Percentiles rank a stretch among this genome's conserved stretches.
Conservation (phyloP, 306 rosid genomes). For the Quercus gilva region DNA sequence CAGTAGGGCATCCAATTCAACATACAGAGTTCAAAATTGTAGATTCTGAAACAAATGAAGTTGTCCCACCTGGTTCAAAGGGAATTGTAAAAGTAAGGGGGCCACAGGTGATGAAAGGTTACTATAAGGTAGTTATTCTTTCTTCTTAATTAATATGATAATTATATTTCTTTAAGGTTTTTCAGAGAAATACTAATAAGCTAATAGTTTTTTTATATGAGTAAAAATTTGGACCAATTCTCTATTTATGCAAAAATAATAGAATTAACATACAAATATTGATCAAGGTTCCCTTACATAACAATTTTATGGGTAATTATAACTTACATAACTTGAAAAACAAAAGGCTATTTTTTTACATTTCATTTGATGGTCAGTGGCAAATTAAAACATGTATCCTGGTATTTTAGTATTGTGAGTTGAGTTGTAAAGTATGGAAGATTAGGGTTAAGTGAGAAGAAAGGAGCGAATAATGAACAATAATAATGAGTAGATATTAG, state of each 20-base stretch:
- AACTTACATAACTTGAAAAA: not conserved
- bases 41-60: constrained; percentile 69
- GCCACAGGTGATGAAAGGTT: constrained; percentile 89
- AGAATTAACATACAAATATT: not conserved
- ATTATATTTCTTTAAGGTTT: not conserved
- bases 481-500: too few species aligned
- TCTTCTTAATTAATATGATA: not conserved
- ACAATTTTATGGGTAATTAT: not conserved
- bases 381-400: too few species aligned
- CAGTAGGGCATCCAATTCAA: constrained; percentile 80
- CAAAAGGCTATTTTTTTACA: not conserved
- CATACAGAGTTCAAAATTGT: constrained; percentile 72
- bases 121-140: constrained; percentile 68
- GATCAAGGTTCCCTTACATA: not conserved
- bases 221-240: too few species aligned
- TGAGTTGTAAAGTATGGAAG: too few species aligned
- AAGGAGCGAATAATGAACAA: too few species aligned
- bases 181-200: not conserved
- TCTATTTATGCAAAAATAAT: not conserved
- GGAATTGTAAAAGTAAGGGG: constrained; percentile 80
- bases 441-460: too few species aligned
- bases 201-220: too few species aligned
- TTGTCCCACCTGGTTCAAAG: constrained; percentile 76
- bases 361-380: not conserved
- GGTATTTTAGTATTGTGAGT: too few species aligned